Percentiles rank a stretch among this genome's conserved stretches.
phyloP scores from a whole-genome alignment of 257 asterid species.

The Fraxinus anomala region DNA sequence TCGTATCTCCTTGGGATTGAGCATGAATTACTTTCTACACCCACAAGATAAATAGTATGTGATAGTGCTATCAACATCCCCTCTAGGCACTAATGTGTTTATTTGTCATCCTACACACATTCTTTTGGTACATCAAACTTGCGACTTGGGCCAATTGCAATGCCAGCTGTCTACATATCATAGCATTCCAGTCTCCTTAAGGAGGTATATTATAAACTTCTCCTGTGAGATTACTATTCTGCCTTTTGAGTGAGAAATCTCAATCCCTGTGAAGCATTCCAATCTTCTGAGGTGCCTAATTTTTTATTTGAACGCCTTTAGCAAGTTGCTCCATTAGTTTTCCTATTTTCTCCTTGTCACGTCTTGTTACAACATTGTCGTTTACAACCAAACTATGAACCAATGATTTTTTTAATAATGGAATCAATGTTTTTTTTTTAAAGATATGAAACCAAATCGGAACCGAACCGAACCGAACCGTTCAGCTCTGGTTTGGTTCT shows the following conservation, averaged over 20 bases:
- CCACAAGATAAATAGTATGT: not conserved
- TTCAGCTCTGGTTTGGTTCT: too few relatives aligned
- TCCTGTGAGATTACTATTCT: not conserved
- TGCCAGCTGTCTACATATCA: not conserved
- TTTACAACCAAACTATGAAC: too few relatives aligned
- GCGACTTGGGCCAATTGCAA: not conserved
- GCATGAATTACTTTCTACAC: not conserved
- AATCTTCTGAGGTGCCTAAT: too few relatives aligned
- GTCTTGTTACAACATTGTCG: not conserved
- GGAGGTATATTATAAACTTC: not conserved
- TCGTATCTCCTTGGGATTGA: not conserved
- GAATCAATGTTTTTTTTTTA: too few relatives aligned
- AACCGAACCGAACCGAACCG: too few relatives aligned
- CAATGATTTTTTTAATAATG: too few relatives aligned
- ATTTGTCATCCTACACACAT: not conserved
- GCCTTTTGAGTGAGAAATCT: not conserved
- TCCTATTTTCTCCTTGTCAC: not conserved
- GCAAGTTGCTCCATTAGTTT: not conserved
- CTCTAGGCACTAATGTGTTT: not conserved
- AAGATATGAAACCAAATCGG: too few relatives aligned
- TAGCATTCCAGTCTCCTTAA: not conserved
- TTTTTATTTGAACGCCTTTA: not conserved
- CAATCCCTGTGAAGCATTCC: not conserved
- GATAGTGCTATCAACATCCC: not conserved
- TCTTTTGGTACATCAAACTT: not conserved